phyloP scores from a whole-genome alignment of 1,284 basidiomycete species.

The Mycena sp. region DNA sequence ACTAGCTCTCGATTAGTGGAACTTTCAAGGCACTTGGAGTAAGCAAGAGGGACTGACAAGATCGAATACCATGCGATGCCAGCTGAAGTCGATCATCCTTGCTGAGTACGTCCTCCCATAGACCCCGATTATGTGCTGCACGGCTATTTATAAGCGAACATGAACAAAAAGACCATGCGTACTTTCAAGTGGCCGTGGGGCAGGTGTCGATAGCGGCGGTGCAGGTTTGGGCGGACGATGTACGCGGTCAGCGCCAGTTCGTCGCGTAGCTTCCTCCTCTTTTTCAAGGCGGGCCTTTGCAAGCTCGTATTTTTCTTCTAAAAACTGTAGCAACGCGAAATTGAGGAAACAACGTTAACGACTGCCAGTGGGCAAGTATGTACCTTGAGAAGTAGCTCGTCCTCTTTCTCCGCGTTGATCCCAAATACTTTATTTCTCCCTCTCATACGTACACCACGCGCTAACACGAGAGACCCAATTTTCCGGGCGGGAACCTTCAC shows the following conservation, averaged over 20 bases:
- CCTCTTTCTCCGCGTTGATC: constrained; percentile 17
- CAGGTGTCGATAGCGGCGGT: neutral
- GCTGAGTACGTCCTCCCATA: constrained; percentile 45
- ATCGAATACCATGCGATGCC: constrained; percentile 38
- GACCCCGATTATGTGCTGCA: constrained; percentile 41
- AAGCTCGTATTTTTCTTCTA: constrained; percentile 1
- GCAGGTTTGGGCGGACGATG: constrained; percentile 5
- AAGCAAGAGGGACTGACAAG: constrained; percentile 39
- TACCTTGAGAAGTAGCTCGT: constrained; percentile 22
- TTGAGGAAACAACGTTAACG: neutral
- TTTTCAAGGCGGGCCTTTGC: constrained; percentile 12
- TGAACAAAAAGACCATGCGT: neutral
- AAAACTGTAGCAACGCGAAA: neutral
- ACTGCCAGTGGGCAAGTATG: no score
- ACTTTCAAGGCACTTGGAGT: neutral
- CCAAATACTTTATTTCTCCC: constrained; percentile 4
- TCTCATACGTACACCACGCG: constrained; percentile 19
- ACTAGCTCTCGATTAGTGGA: constrained; percentile 32
- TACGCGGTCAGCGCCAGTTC: neutral
- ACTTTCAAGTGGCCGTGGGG: constrained; percentile 14
- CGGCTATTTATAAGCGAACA: neutral
- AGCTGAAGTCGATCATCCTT: constrained; percentile 42
- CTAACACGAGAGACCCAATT: constrained; percentile 5
- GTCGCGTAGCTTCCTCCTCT: constrained; percentile 13
- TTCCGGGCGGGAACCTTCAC: no score